Evolutionary conservation across 2,329 filamentous ascomycete genomes (phyloP).

Genomic region (Pseudogymnoascus verrucosus): DNA sequence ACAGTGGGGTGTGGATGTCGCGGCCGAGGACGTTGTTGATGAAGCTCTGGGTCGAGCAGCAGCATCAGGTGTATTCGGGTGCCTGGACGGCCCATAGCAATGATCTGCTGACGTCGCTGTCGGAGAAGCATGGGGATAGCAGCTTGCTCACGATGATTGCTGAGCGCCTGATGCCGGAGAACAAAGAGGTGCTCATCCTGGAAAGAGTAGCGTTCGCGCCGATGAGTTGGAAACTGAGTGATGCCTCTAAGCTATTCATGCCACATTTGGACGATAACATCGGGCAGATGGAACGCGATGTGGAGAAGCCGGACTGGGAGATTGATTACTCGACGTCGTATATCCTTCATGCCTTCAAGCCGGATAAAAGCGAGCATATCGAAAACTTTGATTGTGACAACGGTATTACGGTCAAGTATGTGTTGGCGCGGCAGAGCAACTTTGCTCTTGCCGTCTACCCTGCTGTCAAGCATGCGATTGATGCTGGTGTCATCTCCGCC

Average conservation of each 20-base stretch:
- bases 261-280: conserved; percentile 10
- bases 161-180: conserved; percentile 18
- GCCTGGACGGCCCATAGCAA: conserved; percentile 16
- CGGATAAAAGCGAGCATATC: conserved; percentile 1
- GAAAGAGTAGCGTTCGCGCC: conserved; percentile 22
- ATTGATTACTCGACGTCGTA: conserved; percentile 24
- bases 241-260: conserved; percentile 11
- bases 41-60: conserved; percentile 16
- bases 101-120: not conserved
- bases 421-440: conserved; percentile 18
- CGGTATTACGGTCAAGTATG: conserved; percentile 17
- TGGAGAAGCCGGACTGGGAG: conserved; percentile 18
- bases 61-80: conserved; percentile 20
- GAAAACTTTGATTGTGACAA: not conserved
- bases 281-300: conserved; percentile 9
- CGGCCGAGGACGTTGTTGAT: conserved; percentile 12
- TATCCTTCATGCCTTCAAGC: conserved; percentile 22
- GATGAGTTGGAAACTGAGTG: conserved; percentile 18
- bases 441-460: conserved; percentile 18
- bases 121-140: not conserved
- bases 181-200: conserved; percentile 19
- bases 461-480: conserved; percentile 16
- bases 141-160: conserved; percentile 22
- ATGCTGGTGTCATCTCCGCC: not conserved
- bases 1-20: conserved; percentile 14